A percentile compares a stretch with the other conserved stretches of the same genome.
phyloP scores from a whole-genome alignment of 257 asterid genomes.

The Nicotiana sylvestris region DNA sequence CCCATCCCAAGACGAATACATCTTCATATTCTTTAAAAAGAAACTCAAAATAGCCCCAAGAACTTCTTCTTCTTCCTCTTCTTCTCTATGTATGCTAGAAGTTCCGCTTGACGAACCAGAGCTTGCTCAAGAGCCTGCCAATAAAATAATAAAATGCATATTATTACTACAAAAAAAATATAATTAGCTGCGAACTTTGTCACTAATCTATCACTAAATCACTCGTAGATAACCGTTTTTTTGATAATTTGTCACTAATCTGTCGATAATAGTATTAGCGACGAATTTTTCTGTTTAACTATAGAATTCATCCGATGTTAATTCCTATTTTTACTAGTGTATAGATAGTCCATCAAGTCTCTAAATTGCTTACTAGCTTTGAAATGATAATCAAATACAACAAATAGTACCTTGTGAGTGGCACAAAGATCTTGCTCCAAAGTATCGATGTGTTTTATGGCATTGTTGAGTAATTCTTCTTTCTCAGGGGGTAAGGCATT shows the following conservation, averaged over 20 bases:
- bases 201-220: too few species aligned
- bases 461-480: slow-evolving; percentile 67
- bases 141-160: not conserved
- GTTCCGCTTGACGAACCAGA: slow-evolving; percentile 58
- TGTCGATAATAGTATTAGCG: too few species aligned
- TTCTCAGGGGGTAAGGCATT: slow-evolving; percentile 63
- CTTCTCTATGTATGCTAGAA: slow-evolving; percentile 66
- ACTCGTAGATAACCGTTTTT: too few species aligned
- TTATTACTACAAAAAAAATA: not conserved
- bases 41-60: slow-evolving; percentile 32
- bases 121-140: slow-evolving; percentile 70
- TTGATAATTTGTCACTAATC: too few species aligned
- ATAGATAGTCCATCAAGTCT: too few species aligned
- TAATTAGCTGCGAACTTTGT: too few species aligned
- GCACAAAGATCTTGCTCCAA: slow-evolving; percentile 75
- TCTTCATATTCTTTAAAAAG: not conserved
- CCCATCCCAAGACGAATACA: not conserved
- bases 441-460: slow-evolving; percentile 54
- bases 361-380: too few species aligned
- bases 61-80: slow-evolving; percentile 86
- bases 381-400: not conserved
- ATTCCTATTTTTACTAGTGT: too few species aligned
- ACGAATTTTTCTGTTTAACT: too few species aligned
- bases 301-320: too few species aligned
- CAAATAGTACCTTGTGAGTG: slow-evolving; percentile 41